Conservation (phyloP, 2,329 filamentous ascomycete species). For the Sclerotinia sclerotiorum region DNA sequence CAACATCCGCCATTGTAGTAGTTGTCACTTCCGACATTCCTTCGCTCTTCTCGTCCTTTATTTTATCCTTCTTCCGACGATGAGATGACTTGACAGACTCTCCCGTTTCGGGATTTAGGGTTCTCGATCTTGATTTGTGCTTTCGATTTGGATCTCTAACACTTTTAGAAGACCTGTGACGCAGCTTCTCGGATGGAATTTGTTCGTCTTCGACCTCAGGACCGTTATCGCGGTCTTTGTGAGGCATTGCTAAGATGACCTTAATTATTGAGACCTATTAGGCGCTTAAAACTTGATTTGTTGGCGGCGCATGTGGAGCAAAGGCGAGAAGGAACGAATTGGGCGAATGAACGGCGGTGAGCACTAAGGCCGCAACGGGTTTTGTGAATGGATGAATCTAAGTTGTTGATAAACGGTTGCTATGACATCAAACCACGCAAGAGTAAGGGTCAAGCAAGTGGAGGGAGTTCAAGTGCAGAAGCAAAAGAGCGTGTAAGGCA, state of each 20-base stretch:
- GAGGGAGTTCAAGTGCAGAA: constrained; percentile 1
- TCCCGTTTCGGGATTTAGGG: constrained; percentile 39
- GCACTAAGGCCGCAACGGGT: constrained; percentile 18
- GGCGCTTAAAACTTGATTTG: constrained; percentile 26
- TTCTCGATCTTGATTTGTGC: constrained; percentile 39
- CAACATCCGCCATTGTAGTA: constrained; percentile 48
- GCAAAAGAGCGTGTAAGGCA: background rate
- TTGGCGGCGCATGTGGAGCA: constrained; percentile 24
- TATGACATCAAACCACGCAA: constrained; percentile 16
- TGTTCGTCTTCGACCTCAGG: constrained; percentile 34
- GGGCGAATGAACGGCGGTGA: constrained; percentile 23
- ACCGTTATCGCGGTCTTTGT: constrained; percentile 31
- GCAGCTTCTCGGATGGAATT: constrained; percentile 34
- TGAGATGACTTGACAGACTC: constrained; percentile 37
- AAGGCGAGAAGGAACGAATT: constrained; percentile 11
- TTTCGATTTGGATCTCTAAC: constrained; percentile 40
- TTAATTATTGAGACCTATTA: constrained; percentile 10
- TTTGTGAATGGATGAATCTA: background rate
- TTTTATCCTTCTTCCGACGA: constrained; percentile 37
- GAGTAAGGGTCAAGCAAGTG: constrained; percentile 13
- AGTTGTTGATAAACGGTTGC: background rate
- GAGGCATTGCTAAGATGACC: constrained; percentile 24
- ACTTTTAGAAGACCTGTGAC: constrained; percentile 35
- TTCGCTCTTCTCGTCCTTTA: constrained; percentile 28
- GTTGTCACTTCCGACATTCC: constrained; percentile 33